phyloP scores from a whole-genome alignment of 345 rosid genomes.

The Angophora floribunda region DNA sequence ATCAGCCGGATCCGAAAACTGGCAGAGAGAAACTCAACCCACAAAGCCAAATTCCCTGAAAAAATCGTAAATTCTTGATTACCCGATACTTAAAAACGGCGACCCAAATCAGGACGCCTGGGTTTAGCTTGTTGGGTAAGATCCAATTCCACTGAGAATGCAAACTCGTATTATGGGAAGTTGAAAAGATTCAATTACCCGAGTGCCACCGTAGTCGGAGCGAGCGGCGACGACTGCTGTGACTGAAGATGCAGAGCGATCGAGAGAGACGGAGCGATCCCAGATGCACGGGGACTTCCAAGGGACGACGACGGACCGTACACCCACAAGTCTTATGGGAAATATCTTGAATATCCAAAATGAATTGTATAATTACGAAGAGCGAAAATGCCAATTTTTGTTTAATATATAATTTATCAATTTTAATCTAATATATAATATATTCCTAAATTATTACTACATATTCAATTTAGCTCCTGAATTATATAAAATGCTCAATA shows the following conservation, averaged over 20 bases:
- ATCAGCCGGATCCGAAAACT: neutral
- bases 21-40: neutral
- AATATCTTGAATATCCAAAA: neutral
- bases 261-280: neutral
- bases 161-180: neutral
- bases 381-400: neutral
- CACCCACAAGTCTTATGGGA: neutral
- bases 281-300: neutral
- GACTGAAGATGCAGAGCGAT: neutral
- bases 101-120: neutral
- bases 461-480: rapidly evolving
- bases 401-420: rapidly evolving
- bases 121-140: neutral
- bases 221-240: neutral
- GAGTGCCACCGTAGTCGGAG: neutral
- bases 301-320: neutral
- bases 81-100: neutral
- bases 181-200: neutral
- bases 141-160: neutral
- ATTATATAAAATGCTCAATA: too few species aligned
- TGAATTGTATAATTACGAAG: neutral
- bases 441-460: rapidly evolving
- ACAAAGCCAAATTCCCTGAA: neutral
- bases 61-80: neutral
- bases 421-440: rapidly evolving